Evolutionary conservation across 495 filamentous ascomycete species (phyloP), one percentile per base, ranked within the genome.

Genomic region (Aspergillus wentii): DNA sequence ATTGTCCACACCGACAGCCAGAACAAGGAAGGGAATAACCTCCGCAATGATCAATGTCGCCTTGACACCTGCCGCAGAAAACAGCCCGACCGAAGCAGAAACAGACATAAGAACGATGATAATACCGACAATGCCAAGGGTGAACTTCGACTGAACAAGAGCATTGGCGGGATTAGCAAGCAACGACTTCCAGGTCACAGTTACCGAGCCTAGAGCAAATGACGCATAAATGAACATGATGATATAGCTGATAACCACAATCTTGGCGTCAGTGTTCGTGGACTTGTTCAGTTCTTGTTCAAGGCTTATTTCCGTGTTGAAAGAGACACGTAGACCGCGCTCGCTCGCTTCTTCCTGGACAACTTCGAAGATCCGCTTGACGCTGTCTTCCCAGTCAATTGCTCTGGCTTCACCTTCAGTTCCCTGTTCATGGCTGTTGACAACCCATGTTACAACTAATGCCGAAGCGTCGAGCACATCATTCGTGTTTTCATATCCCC

Each of bases 201-300:
- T 90, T 9, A 83, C 89, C 2, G 89, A 94, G 3, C 92, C 94
- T 3, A 98, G 65, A 3, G 92, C 89, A 22, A 98, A 53, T 2
- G 89, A 96, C 3, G 89, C 92, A 51, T 98, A 98, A 23, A 98
- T 59, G 56, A 98, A 97, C 92, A 98, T 98, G 61, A 95, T 85
- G 44, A 97, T 76, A 64, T 98, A 98, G 68, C 91, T 96, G 61
- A 97, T 85, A 28, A 94, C 83, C 10, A 98, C 80, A 46, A 98
- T 97, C 61, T 91, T 95, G 14, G 90, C 92, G 61, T 98, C 92
- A 2, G 92, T 96, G 58, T 98, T 98, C 23, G 87, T 95, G 8
- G 85, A 90, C 60, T 97, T 94, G 64, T 95, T 98, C 31, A 81
- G 70, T 52, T 98, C 92, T 54, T 94, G 74, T 52, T 97, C 91